Base-by-base conservation (phyloP, 2,329 filamentous ascomycete genomes). In the Mycogone perniciosa region DNA sequence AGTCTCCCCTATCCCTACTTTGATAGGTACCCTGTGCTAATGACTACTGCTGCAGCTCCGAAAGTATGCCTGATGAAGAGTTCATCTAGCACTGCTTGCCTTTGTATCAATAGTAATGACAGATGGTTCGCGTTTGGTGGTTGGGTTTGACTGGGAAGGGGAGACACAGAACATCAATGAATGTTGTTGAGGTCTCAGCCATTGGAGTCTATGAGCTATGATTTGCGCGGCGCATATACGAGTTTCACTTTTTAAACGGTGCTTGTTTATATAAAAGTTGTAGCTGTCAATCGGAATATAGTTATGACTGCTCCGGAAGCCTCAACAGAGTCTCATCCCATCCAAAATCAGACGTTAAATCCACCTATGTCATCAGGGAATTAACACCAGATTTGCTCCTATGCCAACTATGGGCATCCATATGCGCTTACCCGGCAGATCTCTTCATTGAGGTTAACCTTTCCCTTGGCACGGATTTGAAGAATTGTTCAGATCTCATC, bases 1-100 rank as follows among this genome's bases (percentile, higher is more conserved):
- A 92, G 92, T 76, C 35, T 38, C 38, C 13, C 5, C 41, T 31
- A 11, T 13, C 29, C 13, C 31, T 31, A n/a, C n/a, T 13, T 7
- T 20, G 10, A 11, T 11, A 27, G 31, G 9, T 38, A 7, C 41
- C 10, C 27, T 10, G 13, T 31, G 8, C 53, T 55, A 38, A 60
- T 58, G 37, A 56, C 44, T 20, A 27, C 7, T 13, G 6, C 11
- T 51, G 9, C 37, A 69, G 67, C 51, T 69, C 45, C 63, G 67
- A 40, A 66, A 67, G 58, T 69, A 69, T 52, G 62, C 58, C 27
- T 67, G 54, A 63, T 44, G 26, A 5, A 5, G 37, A 29, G 31
- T 9, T 46, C 7, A 3, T 40, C 27, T 31, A 9, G 43, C 29
- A n/a, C 46, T 51, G 27, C 11, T 37, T 42, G 44, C 41, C 35